Evolutionary conservation across 345 rosid genomes (phyloP).

Genomic region (Sapria himalayana): DNA sequence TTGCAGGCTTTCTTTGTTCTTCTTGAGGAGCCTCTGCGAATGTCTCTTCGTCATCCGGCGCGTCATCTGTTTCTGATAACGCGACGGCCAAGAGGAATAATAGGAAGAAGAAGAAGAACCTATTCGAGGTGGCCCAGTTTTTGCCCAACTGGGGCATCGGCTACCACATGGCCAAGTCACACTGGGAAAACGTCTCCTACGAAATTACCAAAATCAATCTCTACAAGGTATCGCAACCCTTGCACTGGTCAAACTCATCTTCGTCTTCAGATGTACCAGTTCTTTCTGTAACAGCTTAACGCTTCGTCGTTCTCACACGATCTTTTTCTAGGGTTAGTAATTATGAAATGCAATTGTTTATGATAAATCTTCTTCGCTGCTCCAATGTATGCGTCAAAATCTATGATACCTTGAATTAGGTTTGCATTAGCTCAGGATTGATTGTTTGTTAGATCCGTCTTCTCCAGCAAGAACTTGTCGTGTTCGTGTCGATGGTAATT

Average conservation of each 20-base stretch:
- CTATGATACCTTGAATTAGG: no score
- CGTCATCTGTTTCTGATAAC: conserved; percentile 1
- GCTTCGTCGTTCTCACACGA: no score
- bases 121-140: conserved; percentile 87
- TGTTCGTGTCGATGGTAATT: no score
- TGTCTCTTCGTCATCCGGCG: conserved; percentile 11
- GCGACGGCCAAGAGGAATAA: conserved; percentile 20
- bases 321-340: no score
- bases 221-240: conserved; percentile 35
- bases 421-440: no score
- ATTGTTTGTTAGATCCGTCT: no score
- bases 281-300: no score
- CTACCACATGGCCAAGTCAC: conserved; percentile 84
- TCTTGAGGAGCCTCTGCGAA: conserved; percentile 23
- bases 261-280: no score
- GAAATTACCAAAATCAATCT: conserved; percentile 91
- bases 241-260: not conserved
- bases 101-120: conserved; percentile 71
- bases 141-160: conserved; percentile 90
- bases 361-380: no score
- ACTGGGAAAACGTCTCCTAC: conserved; percentile 72
- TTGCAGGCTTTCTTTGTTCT: conserved; percentile 22
- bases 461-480: no score
- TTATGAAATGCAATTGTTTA: no score
- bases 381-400: no score